Evolutionary conservation across 1,284 basidiomycete species (phyloP).

Genomic region (Anthracocystis walkeri): DNA sequence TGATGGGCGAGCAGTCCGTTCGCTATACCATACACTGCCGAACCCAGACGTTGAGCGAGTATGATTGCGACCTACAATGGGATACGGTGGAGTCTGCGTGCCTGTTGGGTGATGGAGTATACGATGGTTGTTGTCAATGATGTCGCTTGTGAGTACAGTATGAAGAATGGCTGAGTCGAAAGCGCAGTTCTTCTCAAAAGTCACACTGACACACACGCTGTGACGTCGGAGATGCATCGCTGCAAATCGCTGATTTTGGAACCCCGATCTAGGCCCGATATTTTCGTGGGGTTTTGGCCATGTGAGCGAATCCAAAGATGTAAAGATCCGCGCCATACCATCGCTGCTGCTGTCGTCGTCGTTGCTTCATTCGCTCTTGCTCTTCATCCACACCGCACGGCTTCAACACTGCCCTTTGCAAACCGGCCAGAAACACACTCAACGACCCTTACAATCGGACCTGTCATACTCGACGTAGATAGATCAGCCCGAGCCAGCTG

Average conservation of each 20-base stretch:
- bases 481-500: neutral
- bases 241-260: neutral
- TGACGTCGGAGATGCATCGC: constrained; percentile 14
- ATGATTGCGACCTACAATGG: constrained; percentile 7
- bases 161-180: constrained; percentile 9
- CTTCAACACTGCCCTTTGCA: neutral
- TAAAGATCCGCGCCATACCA: neutral
- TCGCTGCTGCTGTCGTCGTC: neutral
- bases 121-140: neutral
- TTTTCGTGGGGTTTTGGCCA: neutral
- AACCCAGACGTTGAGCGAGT: neutral
- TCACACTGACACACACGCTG: neutral
- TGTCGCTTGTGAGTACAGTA: neutral
- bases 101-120: neutral
- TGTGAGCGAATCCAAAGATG: constrained; percentile 11
- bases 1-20: constrained; percentile 2
- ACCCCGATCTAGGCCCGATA: constrained; percentile 16
- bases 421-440: too few species aligned
- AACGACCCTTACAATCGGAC: too few species aligned
- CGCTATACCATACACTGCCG: neutral
- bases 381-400: neutral
- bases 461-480: neutral
- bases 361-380: neutral
- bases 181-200: constrained; percentile 7
- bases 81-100: neutral